Percentiles rank a stretch among this genome's conserved stretches.
Conservation (phyloP, 2,329 filamentous ascomycete genomes). For the Bisporella sp. region DNA sequence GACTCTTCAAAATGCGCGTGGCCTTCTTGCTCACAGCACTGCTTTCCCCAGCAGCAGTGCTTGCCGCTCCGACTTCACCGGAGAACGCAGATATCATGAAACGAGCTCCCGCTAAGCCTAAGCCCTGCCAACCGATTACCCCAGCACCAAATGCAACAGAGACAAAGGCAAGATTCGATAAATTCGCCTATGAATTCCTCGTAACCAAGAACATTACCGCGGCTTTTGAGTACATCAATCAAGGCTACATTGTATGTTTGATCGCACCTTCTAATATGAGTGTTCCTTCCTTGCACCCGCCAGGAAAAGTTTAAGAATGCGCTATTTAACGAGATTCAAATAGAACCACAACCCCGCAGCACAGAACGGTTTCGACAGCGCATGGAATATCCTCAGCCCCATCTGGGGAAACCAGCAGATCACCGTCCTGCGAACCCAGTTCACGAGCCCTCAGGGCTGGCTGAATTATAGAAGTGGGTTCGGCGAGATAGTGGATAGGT, state of each 20-base stretch:
- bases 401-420: conserved; percentile 3
- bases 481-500: conserved; percentile 8
- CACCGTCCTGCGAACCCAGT: conserved; percentile 2
- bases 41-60: no score
- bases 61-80: no score
- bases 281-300: not conserved
- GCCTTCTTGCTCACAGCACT: no score
- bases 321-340: not conserved
- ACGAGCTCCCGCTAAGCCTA: no score
- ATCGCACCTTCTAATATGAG: not conserved
- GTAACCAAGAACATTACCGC: conserved; percentile 6
- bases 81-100: no score
- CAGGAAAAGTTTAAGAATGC: not conserved
- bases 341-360: conserved; percentile 10
- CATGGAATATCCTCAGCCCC: conserved; percentile 6
- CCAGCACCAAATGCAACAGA: no score
- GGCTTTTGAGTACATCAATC: conserved; percentile 8
- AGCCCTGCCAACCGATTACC: no score
- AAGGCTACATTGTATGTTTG: conserved; percentile 7
- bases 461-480: conserved; percentile 4
- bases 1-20: no score
- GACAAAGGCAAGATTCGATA: no score
- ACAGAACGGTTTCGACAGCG: conserved; percentile 8
- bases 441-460: conserved; percentile 6
- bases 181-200: not conserved